phyloP scores from a whole-genome alignment of 139 green algal species.

The Raphidocelis subcapitata region DNA sequence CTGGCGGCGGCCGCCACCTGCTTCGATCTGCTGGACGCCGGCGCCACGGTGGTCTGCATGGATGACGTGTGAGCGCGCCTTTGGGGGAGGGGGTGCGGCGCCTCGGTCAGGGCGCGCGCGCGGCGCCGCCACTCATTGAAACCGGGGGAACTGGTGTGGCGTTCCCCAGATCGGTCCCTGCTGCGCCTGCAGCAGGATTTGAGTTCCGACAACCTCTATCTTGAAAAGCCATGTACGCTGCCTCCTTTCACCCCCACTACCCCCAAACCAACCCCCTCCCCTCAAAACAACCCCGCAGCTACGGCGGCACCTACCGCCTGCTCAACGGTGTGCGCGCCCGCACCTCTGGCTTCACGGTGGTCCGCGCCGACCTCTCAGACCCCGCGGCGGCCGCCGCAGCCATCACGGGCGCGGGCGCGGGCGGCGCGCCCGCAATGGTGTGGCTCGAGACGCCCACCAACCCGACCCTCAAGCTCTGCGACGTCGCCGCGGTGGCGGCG shows the following conservation, averaged over 20 bases:
- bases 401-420: not conserved
- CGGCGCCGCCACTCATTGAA: too few relatives aligned
- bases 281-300: not conserved
- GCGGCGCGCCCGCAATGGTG: constrained; percentile 42
- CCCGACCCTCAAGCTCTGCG: constrained; percentile 81
- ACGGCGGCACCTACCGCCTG: not conserved
- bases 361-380: not conserved
- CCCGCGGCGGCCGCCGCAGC: not conserved
- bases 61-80: not conserved
- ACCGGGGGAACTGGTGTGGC: too few relatives aligned
- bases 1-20: not conserved
- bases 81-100: too few relatives aligned
- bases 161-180: too few relatives aligned
- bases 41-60: not conserved
- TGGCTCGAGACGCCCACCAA: constrained; percentile 93
- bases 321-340: not conserved
- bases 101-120: too few relatives aligned
- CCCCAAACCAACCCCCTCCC: too few relatives aligned
- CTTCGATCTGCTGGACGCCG: not conserved
- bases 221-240: too few relatives aligned
- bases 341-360: not conserved
- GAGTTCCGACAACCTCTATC: too few relatives aligned
- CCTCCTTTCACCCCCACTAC: too few relatives aligned
- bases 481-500: constrained; percentile 64
- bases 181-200: too few relatives aligned